These are phyloP conservation scores for Acanthamoeba pearcei DNA, from an alignment of 208 protist genomes.

Conservation along the genomic window DNA sequence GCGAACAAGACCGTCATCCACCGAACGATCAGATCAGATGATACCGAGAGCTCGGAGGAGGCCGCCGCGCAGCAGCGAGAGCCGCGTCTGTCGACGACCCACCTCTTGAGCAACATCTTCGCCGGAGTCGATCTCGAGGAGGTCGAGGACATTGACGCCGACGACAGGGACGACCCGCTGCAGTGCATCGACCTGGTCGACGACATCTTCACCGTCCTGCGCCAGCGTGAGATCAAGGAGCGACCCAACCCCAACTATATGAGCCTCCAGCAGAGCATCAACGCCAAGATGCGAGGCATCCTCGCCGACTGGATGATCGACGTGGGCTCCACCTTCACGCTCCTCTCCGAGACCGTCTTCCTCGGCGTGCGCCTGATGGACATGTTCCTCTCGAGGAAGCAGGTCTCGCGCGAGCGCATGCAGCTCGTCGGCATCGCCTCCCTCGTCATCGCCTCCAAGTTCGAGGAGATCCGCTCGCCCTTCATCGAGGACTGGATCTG, in stretches of 20 bases:
- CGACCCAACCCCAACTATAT: conserved; percentile 51
- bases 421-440: conserved; percentile 73
- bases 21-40: neutral
- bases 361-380: conserved; percentile 86
- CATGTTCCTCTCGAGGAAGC: conserved; percentile 62
- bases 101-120: conserved; percentile 64
- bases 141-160: conserved; percentile 68
- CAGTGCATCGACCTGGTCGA: conserved; percentile 67
- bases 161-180: conserved; percentile 65
- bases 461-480: conserved; percentile 67
- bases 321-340: conserved; percentile 77
- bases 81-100: conserved; percentile 50
- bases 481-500: conserved; percentile 74
- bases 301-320: conserved; percentile 88
- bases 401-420: conserved; percentile 28
- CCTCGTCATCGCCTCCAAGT: conserved; percentile 76
- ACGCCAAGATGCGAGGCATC: conserved; percentile 80
- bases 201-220: conserved; percentile 61
- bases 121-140: conserved; percentile 48
- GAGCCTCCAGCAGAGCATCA: conserved; percentile 55
- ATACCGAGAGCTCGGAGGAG: conserved; percentile 33
- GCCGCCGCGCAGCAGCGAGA: neutral
- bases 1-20: conserved; percentile 58
- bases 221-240: conserved; percentile 47
- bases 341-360: conserved; percentile 86